phyloP scores from a whole-genome alignment of 257 asterid genomes.

The Euphrasia confusa region DNA sequence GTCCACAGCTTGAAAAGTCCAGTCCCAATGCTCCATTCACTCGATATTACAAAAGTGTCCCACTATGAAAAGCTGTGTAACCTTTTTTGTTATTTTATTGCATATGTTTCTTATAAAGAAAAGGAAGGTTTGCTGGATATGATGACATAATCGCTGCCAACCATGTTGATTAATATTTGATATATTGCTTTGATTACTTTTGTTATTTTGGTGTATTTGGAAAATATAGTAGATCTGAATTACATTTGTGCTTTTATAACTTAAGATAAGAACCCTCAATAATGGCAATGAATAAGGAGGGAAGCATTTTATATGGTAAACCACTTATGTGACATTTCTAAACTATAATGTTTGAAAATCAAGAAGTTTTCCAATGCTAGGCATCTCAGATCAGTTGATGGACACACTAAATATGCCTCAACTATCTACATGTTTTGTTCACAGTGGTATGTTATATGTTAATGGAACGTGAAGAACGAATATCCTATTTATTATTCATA shows the following conservation, averaged over 20 bases:
- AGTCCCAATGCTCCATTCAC: slow-evolving; percentile 58
- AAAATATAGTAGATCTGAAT: neutral
- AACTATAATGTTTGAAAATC: neutral
- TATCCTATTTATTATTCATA: neutral
- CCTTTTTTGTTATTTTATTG: too few species aligned
- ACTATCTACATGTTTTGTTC: neutral
- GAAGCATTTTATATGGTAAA: neutral
- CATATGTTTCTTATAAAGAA: too few species aligned
- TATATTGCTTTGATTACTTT: neutral
- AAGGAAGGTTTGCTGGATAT: neutral
- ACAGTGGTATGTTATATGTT: neutral
- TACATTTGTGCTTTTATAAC: too few species aligned
- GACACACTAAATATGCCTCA: neutral
- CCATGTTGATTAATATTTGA: neutral
- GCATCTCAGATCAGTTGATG: neutral
- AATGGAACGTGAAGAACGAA: neutral
- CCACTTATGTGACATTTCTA: neutral
- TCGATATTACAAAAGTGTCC: slow-evolving; percentile 70
- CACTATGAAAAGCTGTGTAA: neutral
- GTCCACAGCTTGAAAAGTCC: slow-evolving; percentile 65
- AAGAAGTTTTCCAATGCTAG: neutral
- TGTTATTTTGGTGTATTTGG: slow-evolving; percentile 5
- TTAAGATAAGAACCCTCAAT: too few species aligned
- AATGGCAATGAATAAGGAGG: neutral
- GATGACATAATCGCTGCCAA: neutral